These are phyloP conservation scores for Azolla pinnata DNA, from an alignment of 75 land plant species.

Conservation along the genomic window DNA sequence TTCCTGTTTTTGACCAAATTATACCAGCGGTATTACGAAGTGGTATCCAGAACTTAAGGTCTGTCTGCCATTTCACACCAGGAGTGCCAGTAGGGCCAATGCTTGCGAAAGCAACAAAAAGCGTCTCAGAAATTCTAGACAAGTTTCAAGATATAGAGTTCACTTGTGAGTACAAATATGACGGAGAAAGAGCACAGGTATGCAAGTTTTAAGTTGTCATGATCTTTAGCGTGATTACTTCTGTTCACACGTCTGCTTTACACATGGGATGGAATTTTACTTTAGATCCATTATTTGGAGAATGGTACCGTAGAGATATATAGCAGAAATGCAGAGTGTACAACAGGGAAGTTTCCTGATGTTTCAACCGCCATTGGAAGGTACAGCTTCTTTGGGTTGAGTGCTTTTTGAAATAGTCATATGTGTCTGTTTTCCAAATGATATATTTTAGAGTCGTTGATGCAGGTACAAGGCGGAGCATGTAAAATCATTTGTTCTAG, in stretches of 20 bases:
- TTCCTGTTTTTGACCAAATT: constrained; percentile 79
- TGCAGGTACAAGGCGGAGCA: constrained; percentile 76
- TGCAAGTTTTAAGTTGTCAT: too few relatives aligned
- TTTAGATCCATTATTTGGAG: constrained; percentile 89
- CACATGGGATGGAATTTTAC: too few relatives aligned
- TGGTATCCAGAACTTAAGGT: constrained; percentile 64
- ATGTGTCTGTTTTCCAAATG: background rate
- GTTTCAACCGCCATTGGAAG: constrained; percentile 53
- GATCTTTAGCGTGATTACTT: too few relatives aligned
- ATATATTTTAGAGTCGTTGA: background rate
- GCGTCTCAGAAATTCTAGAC: constrained; percentile 80
- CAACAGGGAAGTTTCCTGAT: constrained; percentile 94
- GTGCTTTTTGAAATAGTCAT: background rate
- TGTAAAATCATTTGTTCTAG: constrained; percentile 78
- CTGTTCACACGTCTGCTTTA: too few relatives aligned
- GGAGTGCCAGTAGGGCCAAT: constrained; percentile 98
- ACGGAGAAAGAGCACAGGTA: constrained; percentile 99
- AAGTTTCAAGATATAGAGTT: constrained; percentile 85
- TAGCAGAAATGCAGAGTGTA: constrained; percentile 92
- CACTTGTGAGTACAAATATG: constrained; percentile 98
- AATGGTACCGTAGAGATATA: constrained; percentile 85
- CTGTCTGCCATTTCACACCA: constrained; percentile 58
- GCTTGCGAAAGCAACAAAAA: constrained; percentile 96
- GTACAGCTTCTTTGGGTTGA: constrained; percentile 16
- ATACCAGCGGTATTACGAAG: constrained; percentile 49